Percentiles rank a stretch among this genome's conserved stretches.
These are phyloP conservation scores for Plasmodium vinckei DNA, from an alignment of 169 alveolate species.

Conservation along the genomic window DNA sequence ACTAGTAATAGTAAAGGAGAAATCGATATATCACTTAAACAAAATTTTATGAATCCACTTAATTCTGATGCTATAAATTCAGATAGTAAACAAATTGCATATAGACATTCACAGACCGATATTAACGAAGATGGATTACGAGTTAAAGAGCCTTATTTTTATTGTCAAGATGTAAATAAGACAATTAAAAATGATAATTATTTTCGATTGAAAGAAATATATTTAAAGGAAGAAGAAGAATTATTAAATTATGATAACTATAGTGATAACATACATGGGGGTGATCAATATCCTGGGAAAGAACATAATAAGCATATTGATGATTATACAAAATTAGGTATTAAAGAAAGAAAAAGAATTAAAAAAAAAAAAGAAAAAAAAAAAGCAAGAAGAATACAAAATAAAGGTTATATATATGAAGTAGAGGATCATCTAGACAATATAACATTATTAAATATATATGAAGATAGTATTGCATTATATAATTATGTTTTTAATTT, in stretches of 20 bases:
- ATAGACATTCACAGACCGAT: too few species aligned
- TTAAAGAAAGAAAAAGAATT: constrained; percentile 41
- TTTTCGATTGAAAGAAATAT: constrained; percentile 66
- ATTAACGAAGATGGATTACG: too few species aligned
- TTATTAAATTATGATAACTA: constrained; percentile 1
- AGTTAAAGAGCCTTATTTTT: too few species aligned
- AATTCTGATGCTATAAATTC: background rate
- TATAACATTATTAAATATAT: constrained; percentile 50
- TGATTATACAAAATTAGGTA: constrained; percentile 21
- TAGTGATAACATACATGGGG: constrained; percentile 8
- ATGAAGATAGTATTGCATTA: constrained; percentile 58
- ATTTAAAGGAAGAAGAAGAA: constrained; percentile 47
- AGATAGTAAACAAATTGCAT: background rate
- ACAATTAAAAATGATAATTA: constrained; percentile 28
- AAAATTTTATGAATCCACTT: background rate
- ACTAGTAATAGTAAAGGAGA: background rate
- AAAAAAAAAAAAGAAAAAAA: constrained; percentile 62
- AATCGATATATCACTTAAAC: background rate
- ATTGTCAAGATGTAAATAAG: background rate
- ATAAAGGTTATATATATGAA: constrained; percentile 61
- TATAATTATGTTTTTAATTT: constrained; percentile 65
- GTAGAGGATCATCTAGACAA: constrained; percentile 75
- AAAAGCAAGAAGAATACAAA: constrained; percentile 33
- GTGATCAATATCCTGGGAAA: background rate
- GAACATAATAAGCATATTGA: background rate